A percentile compares a stretch with the other conserved stretches of the same genome.
phyloP scores from a whole-genome alignment of 768 basidiomycete species.

The Pisolithus microcarpus region DNA sequence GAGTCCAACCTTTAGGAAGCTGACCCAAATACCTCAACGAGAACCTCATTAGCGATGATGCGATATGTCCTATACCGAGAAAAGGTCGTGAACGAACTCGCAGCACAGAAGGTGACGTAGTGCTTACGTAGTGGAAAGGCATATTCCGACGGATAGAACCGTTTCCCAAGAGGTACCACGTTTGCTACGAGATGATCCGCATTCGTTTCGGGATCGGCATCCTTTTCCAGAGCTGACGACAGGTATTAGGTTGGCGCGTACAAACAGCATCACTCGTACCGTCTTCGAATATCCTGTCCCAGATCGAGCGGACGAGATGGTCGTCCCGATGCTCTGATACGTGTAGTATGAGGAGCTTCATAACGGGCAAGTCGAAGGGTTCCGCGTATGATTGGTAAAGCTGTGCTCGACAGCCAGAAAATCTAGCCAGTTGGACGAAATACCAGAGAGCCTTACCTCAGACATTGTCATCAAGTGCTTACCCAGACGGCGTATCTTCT shows the following conservation, averaged over 20 bases:
- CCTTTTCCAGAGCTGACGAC: slow-evolving; percentile 46
- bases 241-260: slow-evolving; percentile 2
- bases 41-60: slow-evolving; percentile 70
- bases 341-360: slow-evolving; percentile 86
- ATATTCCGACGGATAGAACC: slow-evolving; percentile 86
- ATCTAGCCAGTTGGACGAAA: neutral
- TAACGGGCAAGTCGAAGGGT: slow-evolving; percentile 74
- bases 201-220: slow-evolving; percentile 44
- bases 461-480: slow-evolving; percentile 69
- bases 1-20: slow-evolving; percentile 74
- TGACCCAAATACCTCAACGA: slow-evolving; percentile 51
- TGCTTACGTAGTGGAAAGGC: slow-evolving; percentile 80
- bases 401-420: slow-evolving; percentile 33
- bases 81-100: neutral
- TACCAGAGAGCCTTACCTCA: slow-evolving; percentile 48
- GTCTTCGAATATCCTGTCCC: slow-evolving; percentile 81
- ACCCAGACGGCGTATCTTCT: slow-evolving; percentile 53
- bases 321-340: slow-evolving; percentile 91
- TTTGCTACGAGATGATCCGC: slow-evolving; percentile 59
- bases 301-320: slow-evolving; percentile 72
- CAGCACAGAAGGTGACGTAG: neutral
- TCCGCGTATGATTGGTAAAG: slow-evolving; percentile 84
- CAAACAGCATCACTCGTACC: slow-evolving; percentile 38
- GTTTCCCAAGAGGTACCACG: slow-evolving; percentile 67
- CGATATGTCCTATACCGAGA: slow-evolving; percentile 56